Conservation (phyloP, 805 yeast genomes). For the Lachancea mirantina region DNA sequence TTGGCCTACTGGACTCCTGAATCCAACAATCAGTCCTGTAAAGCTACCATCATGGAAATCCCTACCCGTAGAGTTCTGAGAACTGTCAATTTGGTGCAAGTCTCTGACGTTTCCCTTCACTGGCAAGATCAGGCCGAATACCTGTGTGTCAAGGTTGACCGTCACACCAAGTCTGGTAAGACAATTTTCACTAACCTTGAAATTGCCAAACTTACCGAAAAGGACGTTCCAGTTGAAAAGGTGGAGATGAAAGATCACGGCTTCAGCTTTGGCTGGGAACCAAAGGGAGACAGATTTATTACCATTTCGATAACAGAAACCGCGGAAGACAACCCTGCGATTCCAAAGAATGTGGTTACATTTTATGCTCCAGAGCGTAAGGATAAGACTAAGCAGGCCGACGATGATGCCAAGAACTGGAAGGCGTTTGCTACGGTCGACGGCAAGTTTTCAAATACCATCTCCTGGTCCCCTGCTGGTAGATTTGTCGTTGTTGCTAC, state of each 20-base stretch:
- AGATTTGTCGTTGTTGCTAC: conserved; percentile 62
- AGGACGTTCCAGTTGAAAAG: conserved; percentile 90
- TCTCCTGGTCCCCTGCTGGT: conserved; percentile 89
- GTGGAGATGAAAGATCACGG: conserved; percentile 88
- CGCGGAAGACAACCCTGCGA: conserved; percentile 49
- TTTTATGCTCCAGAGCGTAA: conserved; percentile 76
- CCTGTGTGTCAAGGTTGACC: conserved; percentile 90
- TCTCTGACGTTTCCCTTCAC: conserved; percentile 78
- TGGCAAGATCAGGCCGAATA: conserved; percentile 88
- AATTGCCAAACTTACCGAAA: conserved; percentile 80
- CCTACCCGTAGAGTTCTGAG: conserved; percentile 78
- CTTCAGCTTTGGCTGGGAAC: conserved; percentile 91
- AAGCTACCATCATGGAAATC: conserved; percentile 83
- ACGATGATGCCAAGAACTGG: conserved; percentile 43
- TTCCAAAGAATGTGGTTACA: conserved; percentile 56
- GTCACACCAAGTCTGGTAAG: conserved; percentile 93
- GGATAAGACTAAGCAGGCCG: conserved; percentile 42
- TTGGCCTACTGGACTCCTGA: conserved; percentile 98
- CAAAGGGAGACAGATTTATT: conserved; percentile 80
- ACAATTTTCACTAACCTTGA: conserved; percentile 86
- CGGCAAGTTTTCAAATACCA: conserved; percentile 61
- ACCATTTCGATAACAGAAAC: conserved; percentile 58
- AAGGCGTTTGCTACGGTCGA: conserved; percentile 49
- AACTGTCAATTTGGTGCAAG: conserved; percentile 92
- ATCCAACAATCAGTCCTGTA: conserved; percentile 82